These are phyloP conservation scores for Penicillium hesseltinei DNA, from an alignment of 2,329 filamentous ascomycete species.

Conservation along the genomic window DNA sequence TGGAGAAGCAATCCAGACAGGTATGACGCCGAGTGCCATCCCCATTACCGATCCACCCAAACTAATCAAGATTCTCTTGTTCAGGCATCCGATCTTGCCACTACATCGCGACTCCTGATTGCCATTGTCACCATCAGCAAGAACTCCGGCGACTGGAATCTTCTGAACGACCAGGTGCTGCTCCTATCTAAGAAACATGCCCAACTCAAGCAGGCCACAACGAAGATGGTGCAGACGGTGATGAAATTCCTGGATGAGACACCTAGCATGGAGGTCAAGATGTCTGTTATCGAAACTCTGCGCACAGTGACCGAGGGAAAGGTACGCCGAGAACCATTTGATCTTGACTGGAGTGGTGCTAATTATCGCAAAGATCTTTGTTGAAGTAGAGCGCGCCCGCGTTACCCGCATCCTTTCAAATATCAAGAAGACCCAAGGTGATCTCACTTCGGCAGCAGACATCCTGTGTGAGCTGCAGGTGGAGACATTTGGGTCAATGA, in stretches of 20 bases:
- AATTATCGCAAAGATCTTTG: conserved; percentile 69
- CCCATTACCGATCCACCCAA: conserved; percentile 3
- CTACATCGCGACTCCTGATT: conserved; percentile 84
- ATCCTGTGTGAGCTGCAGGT: conserved; percentile 97
- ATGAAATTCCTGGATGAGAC: conserved; percentile 89
- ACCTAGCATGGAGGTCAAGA: conserved; percentile 80
- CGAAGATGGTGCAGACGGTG: conserved; percentile 97
- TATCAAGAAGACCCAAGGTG: conserved; percentile 95
- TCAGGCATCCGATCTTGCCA: conserved; percentile 90
- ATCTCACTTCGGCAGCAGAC: conserved; percentile 84
- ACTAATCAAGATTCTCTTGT: conserved; percentile 12
- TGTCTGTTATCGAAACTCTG: conserved; percentile 90
- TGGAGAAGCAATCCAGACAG: conserved; percentile 98
- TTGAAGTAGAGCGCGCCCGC: conserved; percentile 95
- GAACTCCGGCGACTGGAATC: conserved; percentile 84
- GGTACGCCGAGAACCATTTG: conserved; percentile 43
- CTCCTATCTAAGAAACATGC: conserved; percentile 99
- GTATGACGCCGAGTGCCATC: conserved; percentile 49
- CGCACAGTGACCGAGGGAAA: conserved; percentile 98
- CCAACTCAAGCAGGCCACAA: conserved; percentile 98
- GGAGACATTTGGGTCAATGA: conserved; percentile 98
- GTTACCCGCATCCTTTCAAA: conserved; percentile 93
- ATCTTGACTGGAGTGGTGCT: conserved; percentile 1
- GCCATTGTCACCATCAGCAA: conserved; percentile 93
- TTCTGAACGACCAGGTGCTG: conserved; percentile 95